Conservation (phyloP, 1,284 basidiomycete species). For the Porogramme epimiltina region DNA sequence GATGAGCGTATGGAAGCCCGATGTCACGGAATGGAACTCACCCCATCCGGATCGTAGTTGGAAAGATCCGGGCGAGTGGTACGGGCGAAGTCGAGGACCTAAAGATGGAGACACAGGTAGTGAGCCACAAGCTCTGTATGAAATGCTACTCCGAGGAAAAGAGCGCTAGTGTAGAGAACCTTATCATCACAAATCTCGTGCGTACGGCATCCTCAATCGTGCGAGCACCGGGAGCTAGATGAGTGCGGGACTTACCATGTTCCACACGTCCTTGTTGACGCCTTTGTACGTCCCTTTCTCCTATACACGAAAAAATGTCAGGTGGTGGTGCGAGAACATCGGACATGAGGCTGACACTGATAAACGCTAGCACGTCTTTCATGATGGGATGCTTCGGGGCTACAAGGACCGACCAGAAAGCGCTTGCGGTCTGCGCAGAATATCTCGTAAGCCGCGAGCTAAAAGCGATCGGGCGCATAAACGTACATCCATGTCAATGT, state of each 20-base stretch:
- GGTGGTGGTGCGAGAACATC: background rate
- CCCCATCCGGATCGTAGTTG: conserved; percentile 73
- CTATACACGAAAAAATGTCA: conserved; percentile 35
- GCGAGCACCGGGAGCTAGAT: no score
- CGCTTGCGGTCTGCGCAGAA: conserved; percentile 56
- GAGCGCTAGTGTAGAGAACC: background rate
- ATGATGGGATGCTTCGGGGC: conserved; percentile 64
- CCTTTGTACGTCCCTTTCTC: conserved; percentile 68
- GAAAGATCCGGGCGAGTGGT: conserved; percentile 60
- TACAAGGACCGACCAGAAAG: conserved; percentile 74
- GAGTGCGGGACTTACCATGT: conserved; percentile 57
- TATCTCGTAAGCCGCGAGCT: background rate
- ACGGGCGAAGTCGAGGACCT: conserved; percentile 59
- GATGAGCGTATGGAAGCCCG: background rate
- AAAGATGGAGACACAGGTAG: background rate
- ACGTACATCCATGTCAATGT: conserved; percentile 77
- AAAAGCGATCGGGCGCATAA: background rate
- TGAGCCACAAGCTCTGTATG: background rate
- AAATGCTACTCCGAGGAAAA: background rate
- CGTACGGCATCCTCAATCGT: background rate
- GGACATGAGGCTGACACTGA: conserved; percentile 48
- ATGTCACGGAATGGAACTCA: conserved; percentile 36
- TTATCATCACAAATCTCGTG: background rate
- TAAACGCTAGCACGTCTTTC: conserved; percentile 61
- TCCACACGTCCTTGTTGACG: conserved; percentile 82